These are phyloP conservation scores for Sugiyamaella floridensis DNA, from an alignment of 805 yeast species.

Conservation along the genomic window DNA sequence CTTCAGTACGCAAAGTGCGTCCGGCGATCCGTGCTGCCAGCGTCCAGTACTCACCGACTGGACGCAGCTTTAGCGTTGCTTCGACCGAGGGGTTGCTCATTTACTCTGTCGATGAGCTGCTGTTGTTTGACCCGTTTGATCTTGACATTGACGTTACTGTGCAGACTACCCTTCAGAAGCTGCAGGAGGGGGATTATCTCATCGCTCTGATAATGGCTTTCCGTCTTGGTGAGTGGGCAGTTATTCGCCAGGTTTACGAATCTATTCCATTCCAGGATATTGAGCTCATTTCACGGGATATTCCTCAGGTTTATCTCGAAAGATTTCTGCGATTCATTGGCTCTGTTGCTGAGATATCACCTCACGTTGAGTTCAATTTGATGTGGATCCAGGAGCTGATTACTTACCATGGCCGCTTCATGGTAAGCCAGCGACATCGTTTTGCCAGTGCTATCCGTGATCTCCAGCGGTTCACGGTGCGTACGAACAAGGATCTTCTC, in stretches of 20 bases:
- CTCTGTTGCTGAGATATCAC: constrained; percentile 56
- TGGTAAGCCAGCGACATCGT: constrained; percentile 52
- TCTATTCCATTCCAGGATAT: constrained; percentile 65
- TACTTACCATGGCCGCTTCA: constrained; percentile 69
- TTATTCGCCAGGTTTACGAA: constrained; percentile 71
- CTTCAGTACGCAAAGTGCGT: constrained; percentile 63
- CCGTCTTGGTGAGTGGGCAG: constrained; percentile 73
- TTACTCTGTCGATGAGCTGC: constrained; percentile 67
- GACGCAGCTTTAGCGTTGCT: constrained; percentile 86
- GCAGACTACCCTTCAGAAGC: constrained; percentile 54
- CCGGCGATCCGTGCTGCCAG: constrained; percentile 80
- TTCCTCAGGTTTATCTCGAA: constrained; percentile 73
- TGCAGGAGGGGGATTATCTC: constrained; percentile 56
- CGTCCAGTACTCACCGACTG: constrained; percentile 81
- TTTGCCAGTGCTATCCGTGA: constrained; percentile 61
- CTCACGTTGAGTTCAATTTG: constrained; percentile 77
- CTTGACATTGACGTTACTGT: constrained; percentile 90
- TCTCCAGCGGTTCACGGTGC: constrained; percentile 65
- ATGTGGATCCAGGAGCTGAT: constrained; percentile 71
- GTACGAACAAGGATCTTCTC: constrained; percentile 63
- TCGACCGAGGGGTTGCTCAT: constrained; percentile 88
- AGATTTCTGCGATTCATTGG: constrained; percentile 66
- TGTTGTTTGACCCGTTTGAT: constrained; percentile 89
- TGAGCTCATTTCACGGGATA: constrained; percentile 52
- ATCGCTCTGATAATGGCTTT: constrained; percentile 87